phyloP scores from a whole-genome alignment of 2,329 filamentous ascomycete genomes.

The Fusarium burgessii region DNA sequence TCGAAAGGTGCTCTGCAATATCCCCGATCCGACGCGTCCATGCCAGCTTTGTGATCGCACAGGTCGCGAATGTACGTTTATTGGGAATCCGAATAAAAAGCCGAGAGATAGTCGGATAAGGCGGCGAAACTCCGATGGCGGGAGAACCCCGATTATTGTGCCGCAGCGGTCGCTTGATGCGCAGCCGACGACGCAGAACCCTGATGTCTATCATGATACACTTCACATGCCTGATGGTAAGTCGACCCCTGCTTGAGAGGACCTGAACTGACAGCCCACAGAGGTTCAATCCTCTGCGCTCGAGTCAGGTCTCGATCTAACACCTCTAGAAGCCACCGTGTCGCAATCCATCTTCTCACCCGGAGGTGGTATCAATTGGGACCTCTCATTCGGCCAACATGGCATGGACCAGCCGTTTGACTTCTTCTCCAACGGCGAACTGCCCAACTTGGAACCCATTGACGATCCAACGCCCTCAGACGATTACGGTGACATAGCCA shows the following conservation, averaged over 20 bases:
- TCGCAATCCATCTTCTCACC: background rate
- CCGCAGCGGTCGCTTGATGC: background rate
- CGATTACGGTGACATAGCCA: background rate
- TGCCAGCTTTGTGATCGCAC: slow-evolving; percentile 44
- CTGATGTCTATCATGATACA: background rate
- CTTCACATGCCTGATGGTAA: background rate
- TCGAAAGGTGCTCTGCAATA: slow-evolving; percentile 46
- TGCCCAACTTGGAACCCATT: background rate
- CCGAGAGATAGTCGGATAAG: background rate
- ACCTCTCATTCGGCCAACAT: background rate
- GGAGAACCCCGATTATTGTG: background rate
- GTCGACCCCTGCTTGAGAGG: accelerated
- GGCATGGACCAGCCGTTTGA: slow-evolving; percentile 1
- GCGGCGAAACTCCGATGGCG: accelerated
- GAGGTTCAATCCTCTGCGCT: accelerated
- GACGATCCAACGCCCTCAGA: background rate
- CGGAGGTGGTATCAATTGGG: background rate
- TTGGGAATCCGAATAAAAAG: slow-evolving; percentile 36
- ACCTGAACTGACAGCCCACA: background rate
- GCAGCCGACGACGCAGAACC: background rate
- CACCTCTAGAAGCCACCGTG: background rate
- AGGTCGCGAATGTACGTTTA: slow-evolving; percentile 41
- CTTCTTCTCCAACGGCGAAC: slow-evolving; percentile 8
- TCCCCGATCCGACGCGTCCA: slow-evolving; percentile 42
- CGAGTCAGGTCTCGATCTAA: accelerated